Evolutionary conservation across 257 asterid genomes (phyloP), one percentile per base, ranked within the genome.

Genomic region (Hygrophila difformis): DNA sequence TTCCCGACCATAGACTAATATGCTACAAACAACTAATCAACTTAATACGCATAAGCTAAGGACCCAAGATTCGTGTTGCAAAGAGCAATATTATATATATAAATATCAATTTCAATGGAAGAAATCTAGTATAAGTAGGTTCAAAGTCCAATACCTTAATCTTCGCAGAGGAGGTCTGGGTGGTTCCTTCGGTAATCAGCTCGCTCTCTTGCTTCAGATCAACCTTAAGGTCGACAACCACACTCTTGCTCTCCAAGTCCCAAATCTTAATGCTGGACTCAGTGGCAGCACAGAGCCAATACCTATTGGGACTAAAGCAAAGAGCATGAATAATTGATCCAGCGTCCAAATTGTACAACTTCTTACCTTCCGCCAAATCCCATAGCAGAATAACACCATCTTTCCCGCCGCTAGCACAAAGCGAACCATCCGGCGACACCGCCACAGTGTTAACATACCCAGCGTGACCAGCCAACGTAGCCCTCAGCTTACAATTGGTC

Each of bases 161-260:
- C 44, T 87, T 84, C 0, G 57, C 59, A 9, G 74, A 71, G 12
- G 72, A 44, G 3, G 75, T 47, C 60, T 69, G 78, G 8, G 20
- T 67, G 12, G 65, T 39, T 0, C 68, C 81, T 7, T 71, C 88
- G 9, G 71, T 37, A 22, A 52, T 65, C 71, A 66, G 57, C 33
- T 78, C 95, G 39, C 82, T 70, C 73, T 84, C 95, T 2, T 45
- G 71, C 84, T 84, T 84, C 61, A 68, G 56, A 31, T 84, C 95
- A 11, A 87, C 80, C 66, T 66, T 68, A 41, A 81, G 76, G 55
- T 87, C 97, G 0, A 84, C 92, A 40, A 87, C 94, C 0, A 87
- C 77, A 22, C 68, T 78, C 86, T 87, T 84, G 72, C 97, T 87
- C 79, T 87, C 97, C 82, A 87, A 76, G 53, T 84, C 95, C 97